phyloP scores from a whole-genome alignment of 257 asterid genomes.

The Penstemon newberryi region DNA sequence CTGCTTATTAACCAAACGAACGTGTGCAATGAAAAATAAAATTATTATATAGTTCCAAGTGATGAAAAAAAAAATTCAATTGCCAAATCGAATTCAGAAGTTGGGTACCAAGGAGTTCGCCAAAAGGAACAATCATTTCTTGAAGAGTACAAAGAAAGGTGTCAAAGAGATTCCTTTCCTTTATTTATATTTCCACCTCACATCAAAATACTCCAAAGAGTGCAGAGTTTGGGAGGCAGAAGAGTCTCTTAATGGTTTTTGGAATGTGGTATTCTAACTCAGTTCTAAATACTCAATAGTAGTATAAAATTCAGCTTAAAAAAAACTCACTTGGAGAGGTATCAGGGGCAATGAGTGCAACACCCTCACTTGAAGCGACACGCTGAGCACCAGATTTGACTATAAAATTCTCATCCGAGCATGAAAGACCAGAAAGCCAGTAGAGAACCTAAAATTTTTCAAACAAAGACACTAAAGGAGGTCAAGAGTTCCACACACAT shows the following conservation, averaged over 20 bases:
- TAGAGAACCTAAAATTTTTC: slow-evolving; percentile 60
- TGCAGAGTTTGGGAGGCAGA: background rate
- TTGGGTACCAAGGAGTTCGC: background rate
- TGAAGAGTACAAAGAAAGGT: background rate
- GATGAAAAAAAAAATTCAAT: background rate
- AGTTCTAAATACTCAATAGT: too few relatives aligned
- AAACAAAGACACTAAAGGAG: slow-evolving; percentile 1
- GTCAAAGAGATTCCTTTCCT: background rate
- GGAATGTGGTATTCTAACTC: background rate
- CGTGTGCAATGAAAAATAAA: background rate
- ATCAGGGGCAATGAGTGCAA: slow-evolving; percentile 74
- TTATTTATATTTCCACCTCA: background rate
- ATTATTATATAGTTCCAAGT: background rate
- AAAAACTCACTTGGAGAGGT: slow-evolving; percentile 83
- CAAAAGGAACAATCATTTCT: background rate
- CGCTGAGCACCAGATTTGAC: slow-evolving; percentile 96
- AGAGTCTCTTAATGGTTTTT: background rate
- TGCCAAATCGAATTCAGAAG: background rate
- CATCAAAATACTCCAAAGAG: background rate
- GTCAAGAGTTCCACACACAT: background rate
- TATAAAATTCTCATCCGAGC: slow-evolving; percentile 93
- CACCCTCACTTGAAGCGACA: slow-evolving; percentile 74
- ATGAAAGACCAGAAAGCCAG: slow-evolving; percentile 96
- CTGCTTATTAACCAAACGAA: too few relatives aligned
- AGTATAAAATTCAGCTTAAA: background rate